Base-by-base conservation (phyloP, 805 yeast species). In the Priceomyces fermenticarens region DNA sequence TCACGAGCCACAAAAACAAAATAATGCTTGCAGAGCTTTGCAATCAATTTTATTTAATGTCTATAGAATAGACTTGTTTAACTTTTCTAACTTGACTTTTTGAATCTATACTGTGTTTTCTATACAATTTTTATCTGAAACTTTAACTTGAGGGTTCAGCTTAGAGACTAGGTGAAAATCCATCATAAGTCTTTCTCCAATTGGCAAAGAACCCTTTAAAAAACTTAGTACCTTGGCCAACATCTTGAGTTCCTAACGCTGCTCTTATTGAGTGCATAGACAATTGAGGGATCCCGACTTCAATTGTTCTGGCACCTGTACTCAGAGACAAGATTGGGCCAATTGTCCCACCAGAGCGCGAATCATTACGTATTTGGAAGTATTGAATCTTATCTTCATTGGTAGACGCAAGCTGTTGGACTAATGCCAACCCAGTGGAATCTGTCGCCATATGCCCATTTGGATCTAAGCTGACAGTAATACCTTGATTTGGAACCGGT, bases 361-460 rank as follows among this genome's bases (percentile, higher is more conserved):
- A 76, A 58, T 83, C 90, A 64, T 88, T 88, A 62, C 93, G 78
- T 59, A 86, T 84, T 57, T 88, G 96, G 80, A 87, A 87, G 63
- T 80, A 81, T 65, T 88, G 96, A 23, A 88, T 49, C 40, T 67
- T 64, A 57, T 85, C 88, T 38, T 72, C 83, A 45, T 85, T 81
- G 39, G 65, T 57, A 43, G 77, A 67, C 2, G 88, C 95, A 47
- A 88, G 58, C 53, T 83, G 83, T 60, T 85, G 86, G 36, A 80
- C 70, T 37, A 88, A 67, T 0, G 91, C 84, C 14, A 78, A 62
- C 12, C 91, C 88, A 35, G 81, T 80, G 3, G 83, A 72, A 57
- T 88, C 95, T 6, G 95, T 85, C 17, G 90, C 88, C 84, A 86
- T 81, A 56, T 83, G 85, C 10, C 85, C 89, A 60, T 86, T 84